Conservation (phyloP, 192 early-diverging fungal species). For the Funneliformis geosporum region DNA sequence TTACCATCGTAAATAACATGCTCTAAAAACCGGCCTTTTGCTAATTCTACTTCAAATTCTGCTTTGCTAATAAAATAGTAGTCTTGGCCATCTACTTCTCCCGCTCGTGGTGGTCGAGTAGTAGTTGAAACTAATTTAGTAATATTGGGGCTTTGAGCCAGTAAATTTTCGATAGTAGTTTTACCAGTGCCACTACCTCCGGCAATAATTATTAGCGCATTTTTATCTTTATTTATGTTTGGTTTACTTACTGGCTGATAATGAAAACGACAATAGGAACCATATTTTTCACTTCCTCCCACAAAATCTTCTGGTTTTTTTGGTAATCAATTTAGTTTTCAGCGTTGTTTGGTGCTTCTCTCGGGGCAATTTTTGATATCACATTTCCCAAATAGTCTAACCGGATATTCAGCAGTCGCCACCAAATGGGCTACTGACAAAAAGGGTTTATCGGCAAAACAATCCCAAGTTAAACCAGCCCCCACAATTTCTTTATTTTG, state of each 20-base stretch:
- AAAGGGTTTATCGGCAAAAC: constrained; percentile 12
- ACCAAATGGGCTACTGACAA: background rate
- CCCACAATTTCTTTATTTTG: constrained; percentile 13
- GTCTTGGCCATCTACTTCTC: constrained; percentile 3
- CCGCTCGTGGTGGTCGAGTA: background rate
- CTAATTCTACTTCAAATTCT: background rate
- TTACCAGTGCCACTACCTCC: constrained; percentile 2
- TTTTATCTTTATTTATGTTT: too few relatives aligned
- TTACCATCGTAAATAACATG: background rate
- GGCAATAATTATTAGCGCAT: constrained; percentile 1
- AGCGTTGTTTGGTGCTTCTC: background rate
- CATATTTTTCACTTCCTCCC: constrained; percentile 20
- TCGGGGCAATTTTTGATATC: background rate
- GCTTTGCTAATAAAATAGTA: constrained; percentile 12
- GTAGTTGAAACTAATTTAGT: constrained; percentile 18
- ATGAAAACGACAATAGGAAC: constrained; percentile 1
- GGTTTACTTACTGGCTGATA: background rate
- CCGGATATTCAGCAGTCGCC: background rate
- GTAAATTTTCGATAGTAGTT: background rate
- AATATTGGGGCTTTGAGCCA: too few relatives aligned
- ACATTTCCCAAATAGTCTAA: background rate
- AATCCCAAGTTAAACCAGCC: background rate
- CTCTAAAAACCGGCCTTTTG: background rate
- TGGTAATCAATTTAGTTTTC: constrained; percentile 17
- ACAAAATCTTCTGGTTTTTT: constrained; percentile 5